Conservation (phyloP, 345 rosid species). For the Leavenworthia alabamica region DNA sequence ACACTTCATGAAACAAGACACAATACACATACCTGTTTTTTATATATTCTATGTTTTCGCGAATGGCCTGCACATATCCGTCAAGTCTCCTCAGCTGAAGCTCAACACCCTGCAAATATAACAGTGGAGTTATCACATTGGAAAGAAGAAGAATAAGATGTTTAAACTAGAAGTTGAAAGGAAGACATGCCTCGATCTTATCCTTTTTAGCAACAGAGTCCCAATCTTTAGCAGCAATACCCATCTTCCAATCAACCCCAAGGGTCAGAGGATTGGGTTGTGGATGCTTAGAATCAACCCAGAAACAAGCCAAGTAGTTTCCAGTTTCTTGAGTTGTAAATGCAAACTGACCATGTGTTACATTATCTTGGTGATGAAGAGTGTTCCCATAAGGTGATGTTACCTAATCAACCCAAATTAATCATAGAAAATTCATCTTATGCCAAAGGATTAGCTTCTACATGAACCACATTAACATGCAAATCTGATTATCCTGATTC, state of each 20-base stretch:
- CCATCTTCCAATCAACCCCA: conserved; percentile 81
- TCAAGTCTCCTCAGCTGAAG: conserved; percentile 71
- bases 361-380: conserved; percentile 65
- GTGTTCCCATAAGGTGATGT: conserved; percentile 77
- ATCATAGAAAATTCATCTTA: too few relatives aligned
- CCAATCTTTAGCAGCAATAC: conserved; percentile 95
- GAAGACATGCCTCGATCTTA: conserved; percentile 67
- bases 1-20: neutral
- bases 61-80: conserved; percentile 59
- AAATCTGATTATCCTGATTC: neutral
- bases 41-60: conserved; percentile 48
- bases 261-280: conserved; percentile 40
- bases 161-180: neutral
- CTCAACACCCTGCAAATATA: conserved; percentile 68
- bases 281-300: conserved; percentile 38
- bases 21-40: conserved; percentile 46
- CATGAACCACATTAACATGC: neutral
- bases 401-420: conserved; percentile 38
- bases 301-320: conserved; percentile 76
- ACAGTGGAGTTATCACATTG: neutral
- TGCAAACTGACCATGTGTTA: conserved; percentile 82
- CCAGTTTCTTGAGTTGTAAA: conserved; percentile 85
- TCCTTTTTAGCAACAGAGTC: conserved; percentile 87
- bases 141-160: neutral
- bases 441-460: neutral